These are phyloP conservation scores for Linum usitatissimum DNA, from an alignment of 345 rosid genomes.

Conservation along the genomic window DNA sequence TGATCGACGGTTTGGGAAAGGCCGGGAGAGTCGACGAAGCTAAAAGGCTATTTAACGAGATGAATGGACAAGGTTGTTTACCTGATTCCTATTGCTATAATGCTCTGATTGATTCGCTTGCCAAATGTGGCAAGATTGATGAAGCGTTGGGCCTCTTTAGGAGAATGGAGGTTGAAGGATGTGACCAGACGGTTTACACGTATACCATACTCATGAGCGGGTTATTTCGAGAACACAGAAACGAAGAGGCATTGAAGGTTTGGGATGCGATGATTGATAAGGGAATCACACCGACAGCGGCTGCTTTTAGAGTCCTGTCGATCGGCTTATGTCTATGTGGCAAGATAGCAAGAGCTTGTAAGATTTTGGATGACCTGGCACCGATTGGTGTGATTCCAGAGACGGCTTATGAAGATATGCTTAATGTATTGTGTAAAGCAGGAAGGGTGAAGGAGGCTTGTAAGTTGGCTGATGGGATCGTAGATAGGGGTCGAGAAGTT, in stretches of 20 bases:
- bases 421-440: constrained; percentile 54
- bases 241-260: constrained; percentile 69
- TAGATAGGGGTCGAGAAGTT: constrained; percentile 71
- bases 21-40: constrained; percentile 72
- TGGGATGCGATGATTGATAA: constrained; percentile 83
- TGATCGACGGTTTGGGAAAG: constrained; percentile 85
- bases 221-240: constrained; percentile 51
- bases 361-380: constrained; percentile 73
- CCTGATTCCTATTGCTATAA: constrained; percentile 79
- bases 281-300: constrained; percentile 75
- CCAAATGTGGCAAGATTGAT: constrained; percentile 47
- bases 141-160: constrained; percentile 52
- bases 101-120: constrained; percentile 58
- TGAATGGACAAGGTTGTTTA: constrained; percentile 51
- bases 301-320: constrained; percentile 64
- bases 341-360: constrained; percentile 83
- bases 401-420: constrained; percentile 79
- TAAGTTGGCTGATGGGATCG: constrained; percentile 74
- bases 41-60: constrained; percentile 59
- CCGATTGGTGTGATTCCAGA: constrained; percentile 74
- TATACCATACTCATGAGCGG: constrained; percentile 60
- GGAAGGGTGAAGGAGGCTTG: constrained; percentile 78
- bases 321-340: constrained; percentile 77
- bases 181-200: constrained; percentile 67
- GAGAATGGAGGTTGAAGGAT: constrained; percentile 71